Conservation (phyloP, 1,284 basidiomycete species). For the Apiotrichum porosum region DNA sequence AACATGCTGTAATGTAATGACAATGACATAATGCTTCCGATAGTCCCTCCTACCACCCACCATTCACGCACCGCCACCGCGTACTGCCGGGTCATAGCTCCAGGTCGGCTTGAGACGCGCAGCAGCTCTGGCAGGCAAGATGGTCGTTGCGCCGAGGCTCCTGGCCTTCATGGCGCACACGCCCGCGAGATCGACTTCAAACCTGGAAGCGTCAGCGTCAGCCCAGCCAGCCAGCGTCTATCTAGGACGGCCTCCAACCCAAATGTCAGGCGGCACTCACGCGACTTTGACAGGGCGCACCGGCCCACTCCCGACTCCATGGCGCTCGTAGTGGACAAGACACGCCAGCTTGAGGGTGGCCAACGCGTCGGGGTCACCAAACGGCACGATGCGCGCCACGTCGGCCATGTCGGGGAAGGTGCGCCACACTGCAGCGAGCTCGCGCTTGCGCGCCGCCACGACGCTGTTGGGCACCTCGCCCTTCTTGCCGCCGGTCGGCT, state of each 20-base stretch:
- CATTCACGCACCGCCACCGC: too few species aligned
- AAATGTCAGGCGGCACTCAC: background rate
- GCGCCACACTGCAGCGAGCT: constrained; percentile 27
- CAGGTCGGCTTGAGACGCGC: too few species aligned
- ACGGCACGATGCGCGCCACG: background rate
- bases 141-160: too few species aligned
- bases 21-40: too few species aligned
- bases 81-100: too few species aligned
- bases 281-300: background rate
- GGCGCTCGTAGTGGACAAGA: too few species aligned
- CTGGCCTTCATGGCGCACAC: constrained; percentile 27
- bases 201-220: constrained; percentile 16
- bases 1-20: too few species aligned
- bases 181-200: constrained; percentile 33
- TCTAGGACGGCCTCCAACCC: too few species aligned
- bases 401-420: constrained; percentile 1
- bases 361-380: background rate
- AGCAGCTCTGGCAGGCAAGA: too few species aligned
- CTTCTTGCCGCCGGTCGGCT: too few species aligned
- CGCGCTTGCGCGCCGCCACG: constrained; percentile 14
- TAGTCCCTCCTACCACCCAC: too few species aligned
- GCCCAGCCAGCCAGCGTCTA: too few species aligned
- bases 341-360: constrained; percentile 9
- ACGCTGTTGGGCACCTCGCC: background rate
- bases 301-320: background rate